A percentile compares a stretch with the other conserved stretches of the same genome.
phyloP scores from a whole-genome alignment of 768 basidiomycete genomes.

The Megacollybia marginata region DNA sequence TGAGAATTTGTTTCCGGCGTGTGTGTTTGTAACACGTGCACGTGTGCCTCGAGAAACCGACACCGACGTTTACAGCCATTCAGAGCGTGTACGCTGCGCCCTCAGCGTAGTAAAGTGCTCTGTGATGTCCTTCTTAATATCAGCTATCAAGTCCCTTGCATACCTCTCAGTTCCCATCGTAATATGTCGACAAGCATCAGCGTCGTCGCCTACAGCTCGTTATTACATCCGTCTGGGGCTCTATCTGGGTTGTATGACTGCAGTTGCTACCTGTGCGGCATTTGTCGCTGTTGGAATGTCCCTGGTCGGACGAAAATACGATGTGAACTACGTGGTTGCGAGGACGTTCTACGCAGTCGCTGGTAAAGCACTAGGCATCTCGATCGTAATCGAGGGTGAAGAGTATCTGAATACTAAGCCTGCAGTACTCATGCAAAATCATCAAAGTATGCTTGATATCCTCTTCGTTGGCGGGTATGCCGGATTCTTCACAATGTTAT shows the following conservation, averaged over 20 bases:
- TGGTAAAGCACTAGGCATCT: slow-evolving; percentile 55
- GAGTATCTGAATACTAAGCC: slow-evolving; percentile 62
- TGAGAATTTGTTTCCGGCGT: too few relatives aligned
- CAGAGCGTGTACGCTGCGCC: too few relatives aligned
- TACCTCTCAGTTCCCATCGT: slow-evolving; percentile 72
- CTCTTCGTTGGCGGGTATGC: slow-evolving; percentile 72
- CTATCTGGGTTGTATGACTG: slow-evolving; percentile 65
- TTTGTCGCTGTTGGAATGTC: slow-evolving; percentile 60
- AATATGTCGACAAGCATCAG: slow-evolving; percentile 53
- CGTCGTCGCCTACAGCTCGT: slow-evolving; percentile 45
- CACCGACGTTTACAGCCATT: too few relatives aligned
- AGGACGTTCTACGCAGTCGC: slow-evolving; percentile 72
- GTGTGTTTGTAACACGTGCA: too few relatives aligned
- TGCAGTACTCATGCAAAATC: slow-evolving; percentile 77
- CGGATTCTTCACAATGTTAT: slow-evolving; percentile 3
- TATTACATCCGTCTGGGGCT: slow-evolving; percentile 70
- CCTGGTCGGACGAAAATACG: slow-evolving; percentile 60
- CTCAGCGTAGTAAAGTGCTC: too few relatives aligned
- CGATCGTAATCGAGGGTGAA: slow-evolving; percentile 76
- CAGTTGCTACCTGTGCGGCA: slow-evolving; percentile 68
- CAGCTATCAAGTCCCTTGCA: slow-evolving; percentile 54
- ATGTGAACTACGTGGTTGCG: slow-evolving; percentile 80
- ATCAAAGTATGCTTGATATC: slow-evolving; percentile 91
- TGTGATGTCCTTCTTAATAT: too few relatives aligned
- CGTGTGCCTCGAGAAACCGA: too few relatives aligned